Base-by-base conservation (phyloP, 257 asterid species). In the Osmanthus fragrans region DNA sequence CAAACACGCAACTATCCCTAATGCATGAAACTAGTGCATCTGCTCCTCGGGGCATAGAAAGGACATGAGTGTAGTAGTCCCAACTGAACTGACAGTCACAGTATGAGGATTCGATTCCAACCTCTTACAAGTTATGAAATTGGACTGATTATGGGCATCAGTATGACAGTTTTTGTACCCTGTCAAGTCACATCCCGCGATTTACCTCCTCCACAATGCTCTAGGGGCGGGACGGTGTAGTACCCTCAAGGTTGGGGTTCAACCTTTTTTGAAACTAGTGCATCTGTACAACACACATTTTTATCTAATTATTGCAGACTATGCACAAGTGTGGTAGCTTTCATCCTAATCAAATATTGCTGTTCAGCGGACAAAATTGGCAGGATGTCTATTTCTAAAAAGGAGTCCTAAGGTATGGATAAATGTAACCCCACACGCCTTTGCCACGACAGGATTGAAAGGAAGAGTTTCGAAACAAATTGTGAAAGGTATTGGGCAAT, bases 401-500 rank as follows among this genome's bases (percentile, higher is more conserved):
- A 29, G 76, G 7, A 74, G 33, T 21, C n/a, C n/a, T 49, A 49
- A 49, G 65, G 65, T 56, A 49, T 49, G 7, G n/a, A 3, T 16
- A 32, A 2, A 9, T 6, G 27, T 7, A 7, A 19, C 15, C 23
- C 60, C 8, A 63, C 34, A 5, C n/a, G 70, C 36, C 36, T 30
- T 54, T 30, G 68, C 49, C 1, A 16, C 6, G 18, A 63, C 4
- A 51, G 39, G 60, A 16, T 34, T 7, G 76, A 71, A 71, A 56
- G 45, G 42, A 56, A 54, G 29, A 7, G 23, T 45, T 45, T 39
- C 0, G n/a, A 2, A 32, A 3, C 13, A 9, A 19, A 21, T 58
- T 10, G 16, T 10, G 47, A 13, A 63, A 5, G 90, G 92, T 81
- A 27, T 39, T 74, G 86, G 80, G 79, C 73, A 64, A 72, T 7